A percentile compares a stretch with the other conserved stretches of the same genome.
Conservation (phyloP, 192 early-diverging fungal genomes). For the Mortierella alpina region DNA sequence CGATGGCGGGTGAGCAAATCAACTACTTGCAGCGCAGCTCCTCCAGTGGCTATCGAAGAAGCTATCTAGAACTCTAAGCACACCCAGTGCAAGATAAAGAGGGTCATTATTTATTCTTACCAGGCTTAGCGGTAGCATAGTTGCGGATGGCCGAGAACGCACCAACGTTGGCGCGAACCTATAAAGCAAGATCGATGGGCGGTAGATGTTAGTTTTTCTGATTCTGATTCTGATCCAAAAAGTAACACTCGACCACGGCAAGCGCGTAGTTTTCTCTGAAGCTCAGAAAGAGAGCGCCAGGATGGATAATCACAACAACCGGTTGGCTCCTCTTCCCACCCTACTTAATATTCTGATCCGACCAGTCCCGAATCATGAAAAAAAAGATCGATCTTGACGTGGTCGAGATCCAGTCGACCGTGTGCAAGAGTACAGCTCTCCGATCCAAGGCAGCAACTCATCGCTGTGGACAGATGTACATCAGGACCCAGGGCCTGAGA, state of each 20-base stretch:
- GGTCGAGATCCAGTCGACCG: not conserved
- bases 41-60: no score
- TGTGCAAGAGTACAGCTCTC: not conserved
- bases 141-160: slow-evolving; percentile 64
- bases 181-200: not conserved
- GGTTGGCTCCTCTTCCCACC: not conserved
- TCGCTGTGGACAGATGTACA: no score
- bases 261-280: no score
- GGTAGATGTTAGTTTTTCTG: no score
- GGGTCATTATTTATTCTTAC: slow-evolving; percentile 6
- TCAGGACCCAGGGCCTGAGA: no score
- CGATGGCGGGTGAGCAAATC: no score
- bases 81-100: no score
- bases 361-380: slow-evolving; percentile 20
- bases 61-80: no score
- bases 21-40: no score
- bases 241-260: no score
- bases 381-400: not conserved
- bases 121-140: slow-evolving; percentile 68
- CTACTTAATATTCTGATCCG: slow-evolving; percentile 26
- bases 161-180: slow-evolving; percentile 69
- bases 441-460: not conserved
- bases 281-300: no score
- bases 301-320: not conserved
- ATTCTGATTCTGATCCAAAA: no score